Evolutionary conservation across 768 basidiomycete genomes (phyloP), one percentile per base, ranked within the genome.

Genomic region (Pleurotus giganteus): DNA sequence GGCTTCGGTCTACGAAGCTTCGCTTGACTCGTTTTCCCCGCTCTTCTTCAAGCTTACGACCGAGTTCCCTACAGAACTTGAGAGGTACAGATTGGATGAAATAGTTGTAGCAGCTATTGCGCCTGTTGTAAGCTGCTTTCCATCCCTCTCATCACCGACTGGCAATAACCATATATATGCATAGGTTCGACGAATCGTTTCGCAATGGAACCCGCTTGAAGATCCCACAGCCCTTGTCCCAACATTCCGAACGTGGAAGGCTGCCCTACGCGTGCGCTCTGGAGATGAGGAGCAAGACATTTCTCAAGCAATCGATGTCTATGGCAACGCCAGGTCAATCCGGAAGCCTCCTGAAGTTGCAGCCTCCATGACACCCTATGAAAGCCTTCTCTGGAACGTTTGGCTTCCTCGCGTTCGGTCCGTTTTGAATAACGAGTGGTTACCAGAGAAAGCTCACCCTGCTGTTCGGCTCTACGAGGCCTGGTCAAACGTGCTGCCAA

Each of bases 371-470:
- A 94, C 94, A 13, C 88, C 96, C 0, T 99, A 91, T 66, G 97
- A 99, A 66, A 91, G 88, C 57, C 75, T 98, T 23, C 70, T 98
- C 12, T 98, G 97, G 95, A 91, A 88, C 60, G 77, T 91, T 8
- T 99, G 95, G 97, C 73, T 99, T 24, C 97, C 97, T 0, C 91
- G 85, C 71, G 88, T 98, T n/a, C 84, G 97, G 24, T 91, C 92
- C 0, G 79, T 83, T 9, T 86, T 98, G 67, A 98, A 98, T 70
- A 98, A 99, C 68, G 89, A 94, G 28, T 99, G 97, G 97, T 73
- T 79, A 8, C 85, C 94, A 2, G 74, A 79, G 49, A 73, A 84
- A 34, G 85, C 94, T 3, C 72, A 81, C 13, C 85, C 90, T 12
- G 91, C 87, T 4, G 83, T 98, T 34, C 83, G 80, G 45, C 74